These are phyloP conservation scores for Geotrichum australiense DNA, from an alignment of 1,139 yeast species.

Conservation along the genomic window DNA sequence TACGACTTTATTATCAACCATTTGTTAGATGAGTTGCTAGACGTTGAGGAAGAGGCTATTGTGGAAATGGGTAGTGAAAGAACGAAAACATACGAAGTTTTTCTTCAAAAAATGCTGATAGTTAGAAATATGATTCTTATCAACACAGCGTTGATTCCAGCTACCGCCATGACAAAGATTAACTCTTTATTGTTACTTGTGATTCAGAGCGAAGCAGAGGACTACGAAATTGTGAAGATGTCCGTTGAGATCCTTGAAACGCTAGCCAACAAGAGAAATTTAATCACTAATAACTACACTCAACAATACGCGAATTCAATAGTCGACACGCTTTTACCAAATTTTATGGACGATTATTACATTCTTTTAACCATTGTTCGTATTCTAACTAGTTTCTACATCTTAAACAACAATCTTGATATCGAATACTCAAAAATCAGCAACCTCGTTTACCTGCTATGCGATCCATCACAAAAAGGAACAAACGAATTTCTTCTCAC, in stretches of 20 bases:
- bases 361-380: not conserved
- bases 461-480: constrained; percentile 4
- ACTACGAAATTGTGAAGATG: constrained; percentile 2
- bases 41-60: not conserved
- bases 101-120: constrained; percentile 1
- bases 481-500: constrained; percentile 1
- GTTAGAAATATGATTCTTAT: constrained; percentile 3
- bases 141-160: not conserved
- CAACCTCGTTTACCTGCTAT: constrained; percentile 2
- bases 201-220: not conserved
- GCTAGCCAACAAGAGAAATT: not conserved
- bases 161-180: not conserved
- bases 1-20: constrained; percentile 2
- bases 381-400: constrained; percentile 1
- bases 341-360: constrained; percentile 1
- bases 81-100: not conserved
- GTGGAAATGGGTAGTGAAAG: not conserved
- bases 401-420: constrained; percentile 1
- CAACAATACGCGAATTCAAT: constrained; percentile 1
- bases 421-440: constrained; percentile 2
- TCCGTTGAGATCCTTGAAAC: constrained; percentile 1
- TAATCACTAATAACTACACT: constrained; percentile 1
- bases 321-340: not conserved
- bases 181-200: not conserved
- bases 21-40: not conserved